Conservation (phyloP, 2,329 filamentous ascomycete genomes). For the Xylaria sp. region DNA sequence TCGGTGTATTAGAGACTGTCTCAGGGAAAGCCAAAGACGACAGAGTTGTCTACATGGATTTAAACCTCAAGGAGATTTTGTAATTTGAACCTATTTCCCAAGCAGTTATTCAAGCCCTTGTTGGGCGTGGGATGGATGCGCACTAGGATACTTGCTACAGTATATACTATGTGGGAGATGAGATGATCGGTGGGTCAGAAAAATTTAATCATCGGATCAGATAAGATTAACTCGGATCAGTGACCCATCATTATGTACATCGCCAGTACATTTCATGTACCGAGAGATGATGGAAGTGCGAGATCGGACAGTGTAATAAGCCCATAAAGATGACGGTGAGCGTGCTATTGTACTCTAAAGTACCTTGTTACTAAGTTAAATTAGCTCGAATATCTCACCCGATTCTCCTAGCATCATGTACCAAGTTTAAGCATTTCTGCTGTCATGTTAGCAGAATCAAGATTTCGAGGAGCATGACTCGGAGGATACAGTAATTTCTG, state of each 20-base stretch:
- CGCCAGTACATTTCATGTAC: slow-evolving; percentile 1
- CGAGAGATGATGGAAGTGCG: slow-evolving; percentile 33
- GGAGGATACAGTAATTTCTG: background rate
- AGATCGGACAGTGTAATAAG: slow-evolving; percentile 43
- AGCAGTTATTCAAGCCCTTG: background rate
- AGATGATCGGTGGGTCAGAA: slow-evolving; percentile 38
- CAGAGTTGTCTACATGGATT: too few relatives aligned
- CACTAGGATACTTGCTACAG: background rate
- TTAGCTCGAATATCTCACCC: slow-evolving; percentile 1
- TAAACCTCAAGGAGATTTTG: too few relatives aligned
- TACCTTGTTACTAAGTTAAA: background rate
- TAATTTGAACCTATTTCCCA: too few relatives aligned
- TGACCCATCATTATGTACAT: slow-evolving; percentile 36
- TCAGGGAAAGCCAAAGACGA: too few relatives aligned
- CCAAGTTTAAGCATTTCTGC: background rate
- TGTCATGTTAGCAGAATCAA: background rate
- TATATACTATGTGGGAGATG: background rate
- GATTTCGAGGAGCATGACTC: background rate
- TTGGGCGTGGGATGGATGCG: background rate
- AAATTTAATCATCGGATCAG: slow-evolving; percentile 51
- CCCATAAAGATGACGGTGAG: background rate
- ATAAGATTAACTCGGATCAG: slow-evolving; percentile 47
- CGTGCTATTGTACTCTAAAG: slow-evolving; percentile 17
- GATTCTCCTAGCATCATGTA: background rate
- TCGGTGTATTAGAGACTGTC: too few relatives aligned